Percentiles rank a stretch among this genome's conserved stretches.
These are phyloP conservation scores for Gardenia jasminoides DNA, from an alignment of 257 asterid genomes.

Conservation along the genomic window DNA sequence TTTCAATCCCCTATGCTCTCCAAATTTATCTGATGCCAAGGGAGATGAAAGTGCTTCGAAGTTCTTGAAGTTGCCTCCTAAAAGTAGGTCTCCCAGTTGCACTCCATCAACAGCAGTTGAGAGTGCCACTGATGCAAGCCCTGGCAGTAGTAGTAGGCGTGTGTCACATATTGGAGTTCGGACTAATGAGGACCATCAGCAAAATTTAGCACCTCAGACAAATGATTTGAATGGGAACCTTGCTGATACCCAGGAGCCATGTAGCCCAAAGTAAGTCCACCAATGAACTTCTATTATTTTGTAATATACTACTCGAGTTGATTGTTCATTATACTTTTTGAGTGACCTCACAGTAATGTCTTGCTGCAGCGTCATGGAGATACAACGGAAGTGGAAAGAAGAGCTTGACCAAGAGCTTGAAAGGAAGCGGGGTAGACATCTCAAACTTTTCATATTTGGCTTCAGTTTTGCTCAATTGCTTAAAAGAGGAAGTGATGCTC, in stretches of 20 bases:
- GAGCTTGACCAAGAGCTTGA: slow-evolving; percentile 48
- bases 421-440: slow-evolving; percentile 38
- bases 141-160: slow-evolving; percentile 33
- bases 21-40: slow-evolving; percentile 24
- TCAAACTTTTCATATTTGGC: background rate
- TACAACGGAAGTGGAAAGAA: slow-evolving; percentile 46
- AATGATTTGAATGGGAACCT: slow-evolving; percentile 23
- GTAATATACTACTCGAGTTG: slow-evolving; percentile 2
- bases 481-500: background rate
- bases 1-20: slow-evolving; percentile 37
- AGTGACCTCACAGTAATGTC: slow-evolving; percentile 2
- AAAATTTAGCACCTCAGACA: slow-evolving; percentile 27
- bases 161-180: slow-evolving; percentile 20
- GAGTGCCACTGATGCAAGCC: slow-evolving; percentile 29
- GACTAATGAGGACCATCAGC: slow-evolving; percentile 27
- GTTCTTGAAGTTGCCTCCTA: slow-evolving; percentile 39
- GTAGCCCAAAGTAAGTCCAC: slow-evolving; percentile 33
- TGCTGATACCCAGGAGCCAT: slow-evolving; percentile 24
- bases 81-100: slow-evolving; percentile 42
- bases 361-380: slow-evolving; percentile 31
- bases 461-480: background rate
- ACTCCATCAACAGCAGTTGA: slow-evolving; percentile 30
- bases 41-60: slow-evolving; percentile 30
- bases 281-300: background rate
- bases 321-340: background rate